A percentile compares a stretch with the other conserved stretches of the same genome.
These are phyloP conservation scores for Zalaria obscura DNA, from an alignment of 2,329 filamentous ascomycete species.

Conservation along the genomic window DNA sequence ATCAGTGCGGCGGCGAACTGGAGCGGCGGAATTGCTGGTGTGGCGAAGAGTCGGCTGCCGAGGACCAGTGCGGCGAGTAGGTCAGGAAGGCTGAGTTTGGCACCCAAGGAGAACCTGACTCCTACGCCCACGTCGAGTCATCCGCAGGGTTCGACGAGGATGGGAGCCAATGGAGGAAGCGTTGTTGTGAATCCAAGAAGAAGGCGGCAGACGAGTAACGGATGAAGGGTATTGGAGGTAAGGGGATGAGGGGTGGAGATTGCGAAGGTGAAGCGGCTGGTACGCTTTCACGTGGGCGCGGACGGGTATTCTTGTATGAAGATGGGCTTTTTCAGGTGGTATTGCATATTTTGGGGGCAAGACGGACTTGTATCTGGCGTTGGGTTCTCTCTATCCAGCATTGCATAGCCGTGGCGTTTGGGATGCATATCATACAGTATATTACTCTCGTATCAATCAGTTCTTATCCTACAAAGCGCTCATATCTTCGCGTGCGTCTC, in stretches of 20 bases:
- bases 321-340: not conserved
- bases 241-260: conserved; percentile 1
- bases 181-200: conserved; percentile 8
- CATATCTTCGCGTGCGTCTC: too few species aligned
- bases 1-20: conserved; percentile 1
- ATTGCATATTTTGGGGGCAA: too few species aligned
- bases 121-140: conserved; percentile 12
- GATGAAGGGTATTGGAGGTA: not conserved
- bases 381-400: not conserved
- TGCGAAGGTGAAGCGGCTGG: not conserved
- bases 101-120: conserved; percentile 11
- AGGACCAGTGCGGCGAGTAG: conserved; percentile 9
- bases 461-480: too few species aligned
- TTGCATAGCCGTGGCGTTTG: conserved; percentile 11
- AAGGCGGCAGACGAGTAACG: conserved; percentile 9
- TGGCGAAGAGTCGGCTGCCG: conserved; percentile 10
- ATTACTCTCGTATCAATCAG: too few species aligned
- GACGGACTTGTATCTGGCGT: too few species aligned
- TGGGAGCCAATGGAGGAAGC: conserved; percentile 6
- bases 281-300: not conserved
- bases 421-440: not conserved
- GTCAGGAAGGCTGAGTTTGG: conserved; percentile 13
- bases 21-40: conserved; percentile 3
- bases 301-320: conserved; percentile 3
- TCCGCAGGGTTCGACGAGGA: conserved; percentile 4